Evolutionary conservation across 345 rosid species (phyloP), one percentile per base, ranked within the genome.

Genomic region (Eucalyptus albens): DNA sequence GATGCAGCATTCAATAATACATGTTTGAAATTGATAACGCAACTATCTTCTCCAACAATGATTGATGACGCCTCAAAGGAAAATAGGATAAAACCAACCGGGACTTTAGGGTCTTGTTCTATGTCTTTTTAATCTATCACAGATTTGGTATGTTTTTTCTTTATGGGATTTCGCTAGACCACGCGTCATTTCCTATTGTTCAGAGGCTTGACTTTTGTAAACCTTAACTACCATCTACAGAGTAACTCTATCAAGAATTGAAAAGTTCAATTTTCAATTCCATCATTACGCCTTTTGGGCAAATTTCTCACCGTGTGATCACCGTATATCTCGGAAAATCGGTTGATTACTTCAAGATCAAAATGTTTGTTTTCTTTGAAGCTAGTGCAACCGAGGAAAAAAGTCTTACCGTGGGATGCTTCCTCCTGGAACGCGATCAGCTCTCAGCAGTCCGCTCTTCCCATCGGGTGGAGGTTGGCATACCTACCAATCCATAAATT

Each of bases 391-490:
- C 50, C 24, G 26, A 7, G 87, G 44, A 53, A 47, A 17, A n/a
- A 86, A 72, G 29, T 87, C 87, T 59, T 69, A 93, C 91, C 93
- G 89, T 9, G 93, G 93, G 88, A 88, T 91, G 87, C 88, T 92
- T 81, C 94, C 95, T 81, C 87, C 92, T 31, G 89, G 91, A 88
- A 44, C 56, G 59, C 21, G 50, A 80, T 95, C 98, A 47, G 97
- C 96, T 88, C 96, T 88, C 14, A 95, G 95, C 33, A 95, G 91
- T 47, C 97, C 98, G 40, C 96, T 95, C 87, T 94, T 95, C 29
- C 96, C 98, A 1, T 89, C 95, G 2, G 94, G 72, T 3, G 96
- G 91, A 90, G 96, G 96, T 91, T 94, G 94, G 80, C 97, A 96
- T 15, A 91, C 94, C 95, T 93, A 53, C 53, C 37, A 8, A 27